These are phyloP conservation scores for Paulownia fortunei DNA, from an alignment of 257 asterid genomes.

Conservation along the genomic window DNA sequence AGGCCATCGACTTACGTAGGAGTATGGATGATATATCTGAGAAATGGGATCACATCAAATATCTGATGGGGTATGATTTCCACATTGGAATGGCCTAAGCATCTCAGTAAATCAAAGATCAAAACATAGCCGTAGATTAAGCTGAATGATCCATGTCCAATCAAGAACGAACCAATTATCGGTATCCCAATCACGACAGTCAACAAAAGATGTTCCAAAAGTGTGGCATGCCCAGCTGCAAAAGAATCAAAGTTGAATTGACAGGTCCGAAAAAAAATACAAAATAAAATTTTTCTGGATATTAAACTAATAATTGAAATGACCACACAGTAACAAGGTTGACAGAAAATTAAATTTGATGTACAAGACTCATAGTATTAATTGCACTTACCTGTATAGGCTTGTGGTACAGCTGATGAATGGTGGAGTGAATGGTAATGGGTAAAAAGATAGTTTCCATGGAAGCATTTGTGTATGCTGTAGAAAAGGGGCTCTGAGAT, in stretches of 20 bases:
- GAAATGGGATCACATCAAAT: slow-evolving; percentile 62
- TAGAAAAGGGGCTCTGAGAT: slow-evolving; percentile 86
- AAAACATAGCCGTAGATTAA: slow-evolving; percentile 67
- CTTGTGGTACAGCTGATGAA: slow-evolving; percentile 78
- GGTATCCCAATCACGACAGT: slow-evolving; percentile 77
- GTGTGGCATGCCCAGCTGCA: slow-evolving; percentile 84
- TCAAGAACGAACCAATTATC: slow-evolving; percentile 53
- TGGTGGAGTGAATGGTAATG: slow-evolving; percentile 82
- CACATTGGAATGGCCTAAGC: slow-evolving; percentile 85
- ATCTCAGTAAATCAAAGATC: slow-evolving; percentile 70
- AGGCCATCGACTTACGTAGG: slow-evolving; percentile 98
- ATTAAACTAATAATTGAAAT: neutral
- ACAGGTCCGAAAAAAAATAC: neutral
- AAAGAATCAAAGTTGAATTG: neutral
- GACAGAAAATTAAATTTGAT: slow-evolving; percentile 3
- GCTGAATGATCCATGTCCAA: slow-evolving; percentile 72
- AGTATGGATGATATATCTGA: slow-evolving; percentile 68
- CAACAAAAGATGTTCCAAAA: slow-evolving; percentile 70
- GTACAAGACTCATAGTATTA: neutral
- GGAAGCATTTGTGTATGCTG: slow-evolving; percentile 68
- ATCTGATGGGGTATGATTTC: slow-evolving; percentile 80
- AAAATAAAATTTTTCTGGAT: slow-evolving; percentile 60
- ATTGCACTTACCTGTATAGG: slow-evolving; percentile 64
- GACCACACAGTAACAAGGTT: neutral
- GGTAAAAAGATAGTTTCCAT: slow-evolving; percentile 59